A percentile compares a stretch with the other conserved stretches of the same genome.
phyloP scores from a whole-genome alignment of 2,329 filamentous ascomycete species.

The Ilyonectria robusta region DNA sequence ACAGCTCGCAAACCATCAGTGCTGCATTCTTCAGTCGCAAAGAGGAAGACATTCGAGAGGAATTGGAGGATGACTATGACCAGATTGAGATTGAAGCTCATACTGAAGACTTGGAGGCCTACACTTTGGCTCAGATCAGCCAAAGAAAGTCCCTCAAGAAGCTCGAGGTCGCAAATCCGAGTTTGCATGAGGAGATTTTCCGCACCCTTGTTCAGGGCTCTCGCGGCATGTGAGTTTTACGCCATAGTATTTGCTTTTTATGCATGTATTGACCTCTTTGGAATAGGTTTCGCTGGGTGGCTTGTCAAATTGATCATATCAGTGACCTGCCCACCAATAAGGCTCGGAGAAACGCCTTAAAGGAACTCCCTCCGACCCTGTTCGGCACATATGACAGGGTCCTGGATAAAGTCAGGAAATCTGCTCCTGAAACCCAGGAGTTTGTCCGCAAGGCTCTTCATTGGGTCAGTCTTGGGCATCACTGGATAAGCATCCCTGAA shows the following conservation, averaged over 20 bases:
- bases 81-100: constrained; percentile 30
- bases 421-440: not conserved
- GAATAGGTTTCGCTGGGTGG: constrained; percentile 32
- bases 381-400: constrained; percentile 24
- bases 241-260: not conserved
- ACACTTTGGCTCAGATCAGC: constrained; percentile 17
- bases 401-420: constrained; percentile 5
- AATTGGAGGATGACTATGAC: not conserved
- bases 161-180: constrained; percentile 4
- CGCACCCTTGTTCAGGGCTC: constrained; percentile 1
- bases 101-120: constrained; percentile 16
- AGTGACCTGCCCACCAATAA: constrained; percentile 12
- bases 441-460: constrained; percentile 16
- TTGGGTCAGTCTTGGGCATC: constrained; percentile 5
- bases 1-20: not conserved
- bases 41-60: constrained; percentile 15
- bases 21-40: constrained; percentile 22
- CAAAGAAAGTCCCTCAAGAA: constrained; percentile 7
- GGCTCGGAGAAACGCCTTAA: constrained; percentile 14
- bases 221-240: constrained; percentile 17
- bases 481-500: not conserved
- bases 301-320: constrained; percentile 31
- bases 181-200: constrained; percentile 16
- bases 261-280: not conserved
- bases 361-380: constrained; percentile 19